Base-by-base conservation (phyloP, 1,139 yeast species). In the Meyerozyma elateridarum region DNA sequence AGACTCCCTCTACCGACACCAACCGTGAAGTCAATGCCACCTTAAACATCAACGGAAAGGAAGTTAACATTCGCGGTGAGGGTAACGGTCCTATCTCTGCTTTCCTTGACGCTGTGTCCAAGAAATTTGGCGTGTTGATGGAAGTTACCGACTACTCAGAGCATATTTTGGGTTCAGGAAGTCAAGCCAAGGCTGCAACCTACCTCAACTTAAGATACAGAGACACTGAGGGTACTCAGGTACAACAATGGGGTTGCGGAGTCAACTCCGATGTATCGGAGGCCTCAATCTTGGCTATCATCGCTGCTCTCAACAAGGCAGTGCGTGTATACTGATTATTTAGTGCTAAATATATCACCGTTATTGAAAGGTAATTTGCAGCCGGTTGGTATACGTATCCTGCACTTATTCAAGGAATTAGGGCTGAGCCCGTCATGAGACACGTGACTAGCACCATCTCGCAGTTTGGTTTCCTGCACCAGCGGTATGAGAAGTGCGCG, bases 71-170 rank as follows among this genome's bases (percentile, higher is more conserved):
- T 31, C 30, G 36, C 15, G 74, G 74, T 38, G 41, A 48, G 28
- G 74, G 74, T 38, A 67, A 67, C 45, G 74, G 74, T 33, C 73
- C 73, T 25, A 68, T 68, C 38, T 67, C 73, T 26, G 65, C 73
- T 5, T 68, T 67, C 42, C 56, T 64, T 35, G 63, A 63, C 40
- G 73, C 71, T 11, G 52, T 68, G 30, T 54, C 64, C 28, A 47
- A 46, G 33, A 49, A 54, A 36, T 57, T 54, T 33, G 64, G 62
- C 28, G 51, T 54, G 32, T 46, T 52, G 36, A 53, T 64, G 31
- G 72, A 67, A 48, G 73, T 68, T 20, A 58, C 57, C 35, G 57
- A 63, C 46, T 68, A 66, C 47, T 56, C 52, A 28, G 74, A 68
- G 48, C 74, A 68, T 46, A 54, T 64, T 31, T 59, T 68, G 36